Evolutionary conservation across 345 rosid genomes (phyloP).

Genomic region (Adansonia digitata): DNA sequence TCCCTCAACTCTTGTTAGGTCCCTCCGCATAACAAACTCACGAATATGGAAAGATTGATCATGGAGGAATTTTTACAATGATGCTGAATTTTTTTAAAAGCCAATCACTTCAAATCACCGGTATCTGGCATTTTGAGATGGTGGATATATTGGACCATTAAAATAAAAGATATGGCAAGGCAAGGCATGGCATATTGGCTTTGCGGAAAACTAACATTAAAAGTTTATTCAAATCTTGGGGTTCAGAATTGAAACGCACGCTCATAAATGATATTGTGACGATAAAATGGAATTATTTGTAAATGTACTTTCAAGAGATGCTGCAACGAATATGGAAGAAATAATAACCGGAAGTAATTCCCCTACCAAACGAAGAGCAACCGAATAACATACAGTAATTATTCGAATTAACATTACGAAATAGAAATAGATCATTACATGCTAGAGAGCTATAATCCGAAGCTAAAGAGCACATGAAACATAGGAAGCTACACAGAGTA

Average conservation of each 20-base stretch:
- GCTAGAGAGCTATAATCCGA: conserved; percentile 25
- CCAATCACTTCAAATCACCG: not conserved
- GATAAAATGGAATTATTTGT: not conserved
- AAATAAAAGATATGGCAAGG: not conserved
- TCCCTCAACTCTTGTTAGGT: too few relatives aligned
- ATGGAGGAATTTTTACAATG: conserved; percentile 1
- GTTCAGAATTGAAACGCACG: not conserved
- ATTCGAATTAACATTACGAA: conserved; percentile 27
- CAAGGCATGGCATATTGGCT: not conserved
- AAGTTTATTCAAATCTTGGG: not conserved
- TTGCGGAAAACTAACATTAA: not conserved
- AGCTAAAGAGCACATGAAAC: conserved; percentile 14
- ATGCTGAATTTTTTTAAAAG: conserved; percentile 4
- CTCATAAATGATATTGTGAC: not conserved
- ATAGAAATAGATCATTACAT: conserved; percentile 25
- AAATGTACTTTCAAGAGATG: not conserved
- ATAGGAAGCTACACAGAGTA: conserved; percentile 22
- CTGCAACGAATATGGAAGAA: too few relatives aligned
- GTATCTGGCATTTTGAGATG: not conserved
- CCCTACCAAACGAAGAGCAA: too few relatives aligned
- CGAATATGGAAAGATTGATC: not conserved
- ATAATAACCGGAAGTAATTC: too few relatives aligned
- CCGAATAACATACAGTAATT: not conserved
- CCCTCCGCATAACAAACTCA: too few relatives aligned
- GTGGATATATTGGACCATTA: not conserved